Evolutionary conservation across 176 grass and related monocot species (phyloP), one percentile per base, ranked within the genome.

Genomic region (Juncus inflexus): DNA sequence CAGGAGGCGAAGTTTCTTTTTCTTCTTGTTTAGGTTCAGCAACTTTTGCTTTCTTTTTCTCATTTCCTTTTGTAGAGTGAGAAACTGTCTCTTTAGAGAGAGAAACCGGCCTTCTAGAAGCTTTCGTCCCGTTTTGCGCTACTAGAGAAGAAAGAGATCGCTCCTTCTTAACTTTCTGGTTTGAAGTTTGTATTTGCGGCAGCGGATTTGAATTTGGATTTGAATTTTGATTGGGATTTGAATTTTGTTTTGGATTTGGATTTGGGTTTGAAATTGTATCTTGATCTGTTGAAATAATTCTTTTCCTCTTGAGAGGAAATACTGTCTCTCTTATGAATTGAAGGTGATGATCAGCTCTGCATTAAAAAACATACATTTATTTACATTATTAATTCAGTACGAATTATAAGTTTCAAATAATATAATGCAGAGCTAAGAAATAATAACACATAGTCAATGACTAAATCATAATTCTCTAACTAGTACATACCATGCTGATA

Each of bases 121-220:
- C 9, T 71, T 71, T 71, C 7, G 14, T 7, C n/a, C 42, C 37
- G 58, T 39, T 15, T 60, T 52, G 19, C 42, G 40, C 38, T 14
- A 71, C 68, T 11, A 71, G 68, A 60, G 68, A 71, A 41, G 68
- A 71, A 28, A 71, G 68, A 45, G 68, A 71, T 58, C 54, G 39
- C 54, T 71, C 68, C 54, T 71, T 47, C 9, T 47, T 71, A 35
- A 71, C 68, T 60, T 71, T 71, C 9, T 71, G 68, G 43, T 15
- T 58, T 70, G 54, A 51, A 14, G 56, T 42, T 58, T 70, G 37
- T 19, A 3, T 42, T n/a, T 52, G 38, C 12, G 68, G 15, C 43
- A 35, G 15, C 19, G 54, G 39, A 36, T 71, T 58, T 35, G 39
- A 13, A 42, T 47, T 47, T 9, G 43, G 9, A 47, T 47, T 47